Base-by-base conservation (phyloP, 768 basidiomycete genomes). In the Russula lepida region DNA sequence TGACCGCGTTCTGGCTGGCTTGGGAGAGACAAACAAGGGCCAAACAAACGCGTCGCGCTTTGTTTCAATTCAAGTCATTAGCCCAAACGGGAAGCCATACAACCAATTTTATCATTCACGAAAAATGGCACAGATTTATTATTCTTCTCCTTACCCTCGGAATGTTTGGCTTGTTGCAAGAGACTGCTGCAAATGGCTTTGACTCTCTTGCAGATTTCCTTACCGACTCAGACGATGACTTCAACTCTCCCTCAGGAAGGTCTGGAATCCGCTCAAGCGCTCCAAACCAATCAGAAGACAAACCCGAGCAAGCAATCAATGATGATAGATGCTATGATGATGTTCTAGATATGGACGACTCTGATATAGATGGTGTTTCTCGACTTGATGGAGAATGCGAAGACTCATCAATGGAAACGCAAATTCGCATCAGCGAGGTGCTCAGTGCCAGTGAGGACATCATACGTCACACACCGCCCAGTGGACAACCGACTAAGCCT, bases 1-100 rank as follows among this genome's bases (percentile, higher is more conserved):
- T 44, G 9, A 55, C 12, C 17, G 46, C 17, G 37, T 6, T 6
- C 12, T 21, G 41, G 4, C 56, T 27, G 21, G 56, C 35, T 37
- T 21, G 11, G 25, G 30, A 49, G 46, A 52, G 30, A 49, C 51
- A 52, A 63, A 63, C 55, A 53, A 54, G 0, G 19, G 11, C 60
- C 60, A 66, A 66, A 66, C 60, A 66, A 66, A 65, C 66, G 66
- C 66, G 66, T 64, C 64, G 63, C 63, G 63, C 47, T 44, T 49
- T 15, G 25, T 17, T 35, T 15, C 37, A 6, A 27, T 57, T 33
- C n/a, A 52, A 54, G n/a, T n/a, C n/a, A n/a, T 58, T 51, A 58
- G 13, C 49, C 37, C 11, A 43, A 58, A 51, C 4, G 21, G 58
- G 58, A 51, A 58, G 15, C 3, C 8, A 13, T 23, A 30, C 8